Evolutionary conservation across 345 rosid genomes (phyloP), one percentile per base, ranked within the genome.

Genomic region (Aethionema arabicum): DNA sequence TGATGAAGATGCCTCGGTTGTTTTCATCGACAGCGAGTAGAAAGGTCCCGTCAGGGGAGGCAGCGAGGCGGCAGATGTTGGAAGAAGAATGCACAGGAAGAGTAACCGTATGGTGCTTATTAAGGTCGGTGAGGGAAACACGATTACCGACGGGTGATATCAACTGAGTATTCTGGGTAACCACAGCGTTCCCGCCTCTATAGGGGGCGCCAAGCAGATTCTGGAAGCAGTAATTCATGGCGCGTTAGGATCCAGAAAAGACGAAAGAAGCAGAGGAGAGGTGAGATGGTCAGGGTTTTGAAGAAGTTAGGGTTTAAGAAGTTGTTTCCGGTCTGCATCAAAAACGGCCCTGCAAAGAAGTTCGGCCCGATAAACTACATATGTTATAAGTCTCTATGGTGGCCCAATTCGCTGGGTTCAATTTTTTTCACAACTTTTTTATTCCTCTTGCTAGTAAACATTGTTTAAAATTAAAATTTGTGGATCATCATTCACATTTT

Each of bases 101-200:
- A 10, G 97, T 90, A 15, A 77, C 13, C 15, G 96, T 77, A 29
- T 86, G 83, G 61, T 91, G 86, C 69, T 85, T 85, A 36, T 77
- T 66, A 46, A 90, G 90, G 86, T 93, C 95, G 16, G 89, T 93
- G 72, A 87, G 78, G 73, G 97, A 80, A 72, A 93, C 80, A 6
- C 99, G 83, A 78, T 93, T 93, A 7, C 96, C 96, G 50, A 93
- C 88, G 1, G 97, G 90, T 39, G 96, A 85, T 40, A 93, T 77
- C 13, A 90, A 77, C 56, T 74, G 91, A 7, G 86, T 80, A 65
- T 83, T 84, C 36, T 82, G 81, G 2, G 80, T 72, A 21, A 93
- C 16, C 12, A 83, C 67, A 50, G 81, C 92, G 60, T 90, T 79
- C 40, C 99, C 97, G 59, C 99, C 97, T 32, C 95, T 71, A 77